phyloP scores from a whole-genome alignment of 139 green algal genomes.

The Picochlorum sp. region DNA sequence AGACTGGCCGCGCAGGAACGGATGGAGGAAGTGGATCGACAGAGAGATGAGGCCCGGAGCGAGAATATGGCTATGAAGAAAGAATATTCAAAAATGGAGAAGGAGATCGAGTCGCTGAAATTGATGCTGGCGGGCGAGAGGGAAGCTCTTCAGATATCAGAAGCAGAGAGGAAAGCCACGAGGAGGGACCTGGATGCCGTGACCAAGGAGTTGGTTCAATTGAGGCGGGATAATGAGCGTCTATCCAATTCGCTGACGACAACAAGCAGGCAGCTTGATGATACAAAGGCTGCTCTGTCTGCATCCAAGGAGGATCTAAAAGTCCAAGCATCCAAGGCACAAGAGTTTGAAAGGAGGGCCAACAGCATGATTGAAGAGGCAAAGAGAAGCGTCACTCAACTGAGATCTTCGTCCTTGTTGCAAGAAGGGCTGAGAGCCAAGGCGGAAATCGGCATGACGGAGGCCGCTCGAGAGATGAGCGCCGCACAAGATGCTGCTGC shows the following conservation, averaged over 20 bases:
- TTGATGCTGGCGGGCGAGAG: neutral
- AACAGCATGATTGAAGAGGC: neutral
- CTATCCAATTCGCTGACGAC: neutral
- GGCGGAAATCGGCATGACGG: slow-evolving; percentile 17
- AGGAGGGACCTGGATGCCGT: neutral
- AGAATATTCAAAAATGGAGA: neutral
- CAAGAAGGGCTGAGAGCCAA: slow-evolving; percentile 8
- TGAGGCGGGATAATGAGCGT: neutral
- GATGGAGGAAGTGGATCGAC: neutral
- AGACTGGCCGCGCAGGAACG: slow-evolving; percentile 4
- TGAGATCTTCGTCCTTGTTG: neutral
- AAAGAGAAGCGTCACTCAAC: neutral
- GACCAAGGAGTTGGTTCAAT: slow-evolving; percentile 1
- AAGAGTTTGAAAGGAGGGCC: neutral
- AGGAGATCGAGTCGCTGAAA: neutral
- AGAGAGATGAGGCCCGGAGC: neutral
- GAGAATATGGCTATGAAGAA: neutral
- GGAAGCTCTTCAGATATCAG: slow-evolving; percentile 3
- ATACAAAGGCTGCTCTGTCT: neutral
- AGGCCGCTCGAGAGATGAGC: slow-evolving; percentile 3
- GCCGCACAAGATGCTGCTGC: slow-evolving; percentile 2
- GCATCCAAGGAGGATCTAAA: neutral
- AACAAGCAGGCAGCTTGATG: neutral
- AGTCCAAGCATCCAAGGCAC: neutral
- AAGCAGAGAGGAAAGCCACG: neutral